Conservation (phyloP, 2,329 filamentous ascomycete genomes). For the Botryotinia globosa region DNA sequence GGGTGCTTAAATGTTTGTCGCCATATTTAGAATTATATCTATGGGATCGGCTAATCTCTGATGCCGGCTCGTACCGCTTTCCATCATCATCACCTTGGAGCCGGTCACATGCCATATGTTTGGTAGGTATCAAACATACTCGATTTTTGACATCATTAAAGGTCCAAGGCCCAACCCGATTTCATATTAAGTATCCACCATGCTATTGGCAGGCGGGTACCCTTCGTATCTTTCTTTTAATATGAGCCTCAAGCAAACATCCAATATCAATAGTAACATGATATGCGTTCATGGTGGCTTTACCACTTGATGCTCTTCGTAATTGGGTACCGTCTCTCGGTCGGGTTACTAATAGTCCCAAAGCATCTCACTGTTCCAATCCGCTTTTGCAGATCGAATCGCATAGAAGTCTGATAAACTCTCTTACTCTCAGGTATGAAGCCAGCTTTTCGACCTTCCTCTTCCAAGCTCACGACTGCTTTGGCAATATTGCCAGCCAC, state of each 20-base stretch:
- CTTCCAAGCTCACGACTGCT: conserved; percentile 2
- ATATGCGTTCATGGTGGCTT: not conserved
- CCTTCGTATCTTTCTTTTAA: no score
- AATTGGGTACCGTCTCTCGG: not conserved
- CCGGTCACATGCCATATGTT: not conserved
- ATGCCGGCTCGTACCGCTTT: not conserved
- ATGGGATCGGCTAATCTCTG: not conserved
- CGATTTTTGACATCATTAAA: not conserved
- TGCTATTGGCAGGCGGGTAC: no score
- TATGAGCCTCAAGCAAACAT: not conserved
- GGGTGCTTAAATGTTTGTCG: not conserved
- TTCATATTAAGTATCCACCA: not conserved
- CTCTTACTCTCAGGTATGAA: conserved; percentile 1
- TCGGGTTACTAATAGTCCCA: not conserved
- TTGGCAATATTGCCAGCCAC: not conserved
- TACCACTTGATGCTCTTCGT: not conserved
- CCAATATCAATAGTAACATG: no score
- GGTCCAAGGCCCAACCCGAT: no score
- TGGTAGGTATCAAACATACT: no score
- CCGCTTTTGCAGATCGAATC: not conserved
- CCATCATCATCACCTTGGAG: not conserved
- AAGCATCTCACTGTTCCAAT: conserved; percentile 6
- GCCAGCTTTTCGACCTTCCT: conserved; percentile 1
- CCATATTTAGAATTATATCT: not conserved
- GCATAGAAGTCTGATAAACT: not conserved